phyloP scores from a whole-genome alignment of 2,329 filamentous ascomycete genomes.

The Paramyrothecium sp. region DNA sequence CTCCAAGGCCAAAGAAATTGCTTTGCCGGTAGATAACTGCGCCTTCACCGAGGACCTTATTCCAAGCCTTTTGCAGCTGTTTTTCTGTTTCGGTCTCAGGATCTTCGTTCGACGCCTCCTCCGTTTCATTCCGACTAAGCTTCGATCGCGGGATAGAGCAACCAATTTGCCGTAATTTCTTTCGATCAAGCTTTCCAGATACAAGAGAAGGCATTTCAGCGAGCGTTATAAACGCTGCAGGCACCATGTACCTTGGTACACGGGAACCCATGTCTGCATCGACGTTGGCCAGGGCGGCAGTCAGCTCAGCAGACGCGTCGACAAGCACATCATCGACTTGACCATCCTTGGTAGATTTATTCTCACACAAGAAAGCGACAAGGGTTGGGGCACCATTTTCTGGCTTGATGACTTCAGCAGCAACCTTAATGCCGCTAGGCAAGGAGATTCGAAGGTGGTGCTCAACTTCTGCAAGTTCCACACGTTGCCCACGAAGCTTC shows the following conservation, averaged over 20 bases:
- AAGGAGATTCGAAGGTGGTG: conserved; percentile 45
- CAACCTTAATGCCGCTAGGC: conserved; percentile 39
- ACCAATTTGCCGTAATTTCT: conserved; percentile 44
- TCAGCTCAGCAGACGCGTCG: conserved; percentile 29
- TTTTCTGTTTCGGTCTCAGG: conserved; percentile 37
- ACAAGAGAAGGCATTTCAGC: conserved; percentile 44
- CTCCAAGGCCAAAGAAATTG: conserved; percentile 47
- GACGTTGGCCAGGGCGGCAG: conserved; percentile 24
- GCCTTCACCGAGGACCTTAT: conserved; percentile 32
- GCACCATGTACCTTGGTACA: conserved; percentile 46
- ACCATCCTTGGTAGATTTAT: neutral
- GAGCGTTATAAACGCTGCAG: conserved; percentile 44
- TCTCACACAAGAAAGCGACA: conserved; percentile 41
- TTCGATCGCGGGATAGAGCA: conserved; percentile 38
- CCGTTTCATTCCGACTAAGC: conserved; percentile 24
- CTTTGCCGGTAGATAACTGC: conserved; percentile 32
- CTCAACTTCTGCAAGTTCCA: conserved; percentile 58
- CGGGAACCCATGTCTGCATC: conserved; percentile 29
- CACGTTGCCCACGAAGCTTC: conserved; percentile 64
- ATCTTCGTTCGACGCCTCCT: conserved; percentile 21
- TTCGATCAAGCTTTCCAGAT: conserved; percentile 49
- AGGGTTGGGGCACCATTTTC: conserved; percentile 41
- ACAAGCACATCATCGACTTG: neutral
- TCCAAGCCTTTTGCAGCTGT: conserved; percentile 35
- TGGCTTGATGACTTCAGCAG: conserved; percentile 48